phyloP scores from a whole-genome alignment of 176 grass and related monocot genomes.

The Cenchrus purpureus region DNA sequence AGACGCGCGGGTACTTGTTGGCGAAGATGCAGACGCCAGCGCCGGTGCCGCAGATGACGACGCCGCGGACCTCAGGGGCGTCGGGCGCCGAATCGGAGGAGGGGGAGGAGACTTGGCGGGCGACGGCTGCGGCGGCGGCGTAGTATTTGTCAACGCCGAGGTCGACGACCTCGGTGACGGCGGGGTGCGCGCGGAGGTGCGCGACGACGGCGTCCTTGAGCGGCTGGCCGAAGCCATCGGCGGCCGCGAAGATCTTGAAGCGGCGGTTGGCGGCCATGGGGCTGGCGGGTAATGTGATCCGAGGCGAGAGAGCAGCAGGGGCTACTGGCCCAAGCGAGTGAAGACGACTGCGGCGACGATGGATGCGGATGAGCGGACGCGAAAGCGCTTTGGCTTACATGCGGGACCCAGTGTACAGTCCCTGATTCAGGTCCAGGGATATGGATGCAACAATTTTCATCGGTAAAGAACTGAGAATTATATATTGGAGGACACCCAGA shows the following conservation, averaged over 20 bases:
- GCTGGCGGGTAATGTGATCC: not conserved
- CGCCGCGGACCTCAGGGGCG: constrained; percentile 52
- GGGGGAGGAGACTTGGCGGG: constrained; percentile 56
- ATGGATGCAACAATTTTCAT: no score
- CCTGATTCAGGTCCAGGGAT: no score
- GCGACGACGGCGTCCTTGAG: constrained; percentile 78
- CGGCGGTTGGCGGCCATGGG: constrained; percentile 22
- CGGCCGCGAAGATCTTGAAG: constrained; percentile 79
- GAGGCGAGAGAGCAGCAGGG: not conserved
- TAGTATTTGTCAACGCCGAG: constrained; percentile 93
- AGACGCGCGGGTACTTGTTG: constrained; percentile 91
- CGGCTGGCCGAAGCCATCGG: constrained; percentile 67
- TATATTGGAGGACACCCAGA: no score
- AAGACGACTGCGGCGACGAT: not conserved
- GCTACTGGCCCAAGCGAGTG: not conserved
- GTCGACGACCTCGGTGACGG: constrained; percentile 68
- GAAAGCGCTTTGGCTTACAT: no score
- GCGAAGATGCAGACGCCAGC: constrained; percentile 89
- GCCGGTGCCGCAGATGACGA: constrained; percentile 85
- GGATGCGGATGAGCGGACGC: no score
- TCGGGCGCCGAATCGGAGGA: constrained; percentile 6
- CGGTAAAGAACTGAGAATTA: no score
- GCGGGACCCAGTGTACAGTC: no score
- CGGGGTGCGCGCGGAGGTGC: constrained; percentile 66
- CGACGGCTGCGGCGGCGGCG: constrained; percentile 65